Base-by-base conservation (phyloP, 2,329 filamentous ascomycete species). In the Penicillium hordei region DNA sequence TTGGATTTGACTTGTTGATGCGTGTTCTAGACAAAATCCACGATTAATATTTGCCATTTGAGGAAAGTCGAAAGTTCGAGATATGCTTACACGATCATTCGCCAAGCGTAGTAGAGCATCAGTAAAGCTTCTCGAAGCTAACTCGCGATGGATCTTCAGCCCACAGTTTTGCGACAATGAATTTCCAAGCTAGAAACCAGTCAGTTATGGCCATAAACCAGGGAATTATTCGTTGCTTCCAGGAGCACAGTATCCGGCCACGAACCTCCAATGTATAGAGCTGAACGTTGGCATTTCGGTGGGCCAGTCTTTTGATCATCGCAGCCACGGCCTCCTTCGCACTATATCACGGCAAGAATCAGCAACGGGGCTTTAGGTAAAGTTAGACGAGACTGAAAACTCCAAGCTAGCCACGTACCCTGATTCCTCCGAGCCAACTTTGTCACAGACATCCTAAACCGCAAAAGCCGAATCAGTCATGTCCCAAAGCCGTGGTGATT, bases 1-100 rank as follows among this genome's bases (percentile, higher is more conserved):
- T 97, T 97, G 63, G 91, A 86, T 78, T 97, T 97, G 72, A 99
- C 94, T 75, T 96, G 91, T 72, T 89, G 89, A 75, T 97, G 94
- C 52, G 93, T 97, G 75, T 96, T 99, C 78, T 85, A 60, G 3
- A 43, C 38, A 17, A 17, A 15, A 45, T 19, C 23, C 21, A 27
- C 15, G 3, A 8, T 39, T 45, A 49, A 13, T 19, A 9, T 21
- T 12, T 15, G 13, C 17, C 19, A 21, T 44, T 17, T n/a, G 15
- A 8, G 15, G 4, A 12, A 34, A 15, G 8, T 7, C 0, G 1
- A 42, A 31, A 9, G 13, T 19, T 10, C 12, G 17, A 9, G 4
- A 36, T 15, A 21, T 25, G 62, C 76, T 62, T 71, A 82, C 81
- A 55, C 93, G 86, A 76, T 99, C 94, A 78, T 88, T 91, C 63